phyloP scores from a whole-genome alignment of 2,329 filamentous ascomycete species.

The Elsinoe fawcettii region DNA sequence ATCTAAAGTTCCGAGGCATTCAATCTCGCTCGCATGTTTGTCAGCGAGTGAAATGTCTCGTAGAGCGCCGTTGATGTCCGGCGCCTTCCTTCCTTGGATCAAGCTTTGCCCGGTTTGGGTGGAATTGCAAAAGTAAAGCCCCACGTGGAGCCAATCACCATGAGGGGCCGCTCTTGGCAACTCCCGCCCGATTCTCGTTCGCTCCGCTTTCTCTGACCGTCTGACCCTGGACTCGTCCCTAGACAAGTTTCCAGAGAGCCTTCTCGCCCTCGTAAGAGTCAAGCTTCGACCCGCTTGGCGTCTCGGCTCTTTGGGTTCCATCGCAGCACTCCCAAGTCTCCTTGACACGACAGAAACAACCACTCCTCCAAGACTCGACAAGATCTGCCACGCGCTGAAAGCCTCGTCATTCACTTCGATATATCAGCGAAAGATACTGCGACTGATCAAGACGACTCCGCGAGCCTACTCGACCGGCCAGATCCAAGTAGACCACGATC shows the following conservation, averaged over 20 bases:
- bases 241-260: not conserved
- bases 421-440: not conserved
- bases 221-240: no score
- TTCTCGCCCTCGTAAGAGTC: slow-evolving; percentile 4
- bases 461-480: not conserved
- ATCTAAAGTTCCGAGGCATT: not conserved
- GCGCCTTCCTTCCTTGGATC: not conserved
- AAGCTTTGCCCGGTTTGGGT: not conserved
- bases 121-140: not conserved
- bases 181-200: not conserved
- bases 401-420: not conserved
- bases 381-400: slow-evolving; percentile 3
- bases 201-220: no score
- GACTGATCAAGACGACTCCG: not conserved
- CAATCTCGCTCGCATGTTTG: not conserved
- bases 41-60: not conserved
- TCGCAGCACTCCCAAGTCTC: slow-evolving; percentile 1
- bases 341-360: slow-evolving; percentile 9
- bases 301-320: slow-evolving; percentile 9
- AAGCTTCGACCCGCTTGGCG: slow-evolving; percentile 12
- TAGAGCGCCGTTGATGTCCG: not conserved
- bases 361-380: not conserved
- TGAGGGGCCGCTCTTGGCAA: not conserved
- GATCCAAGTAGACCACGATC: not conserved
- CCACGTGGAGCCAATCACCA: not conserved